Evolutionary conservation across 1,139 yeast species (phyloP).

Genomic region (Suhomyces coccinellae): DNA sequence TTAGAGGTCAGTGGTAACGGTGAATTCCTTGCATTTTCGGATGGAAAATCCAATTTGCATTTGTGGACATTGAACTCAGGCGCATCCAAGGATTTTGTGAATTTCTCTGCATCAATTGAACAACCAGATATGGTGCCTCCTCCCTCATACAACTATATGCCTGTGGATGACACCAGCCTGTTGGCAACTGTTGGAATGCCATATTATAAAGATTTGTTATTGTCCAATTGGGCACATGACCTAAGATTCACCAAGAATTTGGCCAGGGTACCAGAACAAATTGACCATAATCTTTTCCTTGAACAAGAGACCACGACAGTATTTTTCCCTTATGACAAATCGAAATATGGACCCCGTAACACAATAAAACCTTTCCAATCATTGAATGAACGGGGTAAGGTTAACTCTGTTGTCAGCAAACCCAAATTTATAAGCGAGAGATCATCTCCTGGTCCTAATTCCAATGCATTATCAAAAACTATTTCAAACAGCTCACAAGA

Average conservation of each 20-base stretch:
- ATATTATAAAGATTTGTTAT: conserved; percentile 71
- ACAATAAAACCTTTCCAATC: conserved; percentile 50
- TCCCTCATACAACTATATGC: conserved; percentile 26
- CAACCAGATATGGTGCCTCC: conserved; percentile 41
- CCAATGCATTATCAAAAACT: conserved; percentile 10
- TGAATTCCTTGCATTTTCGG: conserved; percentile 71
- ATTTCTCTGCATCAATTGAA: conserved; percentile 51
- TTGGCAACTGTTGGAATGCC: conserved; percentile 83
- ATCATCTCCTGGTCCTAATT: conserved; percentile 19
- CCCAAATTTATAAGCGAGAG: conserved; percentile 80
- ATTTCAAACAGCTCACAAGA: conserved; percentile 16
- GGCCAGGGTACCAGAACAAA: conserved; percentile 43
- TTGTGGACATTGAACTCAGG: conserved; percentile 63
- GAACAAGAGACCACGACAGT: conserved; percentile 23
- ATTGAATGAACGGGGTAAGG: conserved; percentile 30
- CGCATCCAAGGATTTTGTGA: conserved; percentile 41
- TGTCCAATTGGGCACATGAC: conserved; percentile 79
- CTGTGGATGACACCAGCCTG: conserved; percentile 49
- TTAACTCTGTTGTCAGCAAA: conserved; percentile 18
- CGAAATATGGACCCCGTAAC: conserved; percentile 46
- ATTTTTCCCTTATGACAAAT: conserved; percentile 51
- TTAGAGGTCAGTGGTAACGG: conserved; percentile 79
- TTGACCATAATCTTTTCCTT: conserved; percentile 25
- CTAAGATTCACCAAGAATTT: conserved; percentile 56
- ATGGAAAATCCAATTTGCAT: conserved; percentile 62